phyloP scores from a whole-genome alignment of 768 basidiomycete genomes.

The Lactifluus subvellereus region DNA sequence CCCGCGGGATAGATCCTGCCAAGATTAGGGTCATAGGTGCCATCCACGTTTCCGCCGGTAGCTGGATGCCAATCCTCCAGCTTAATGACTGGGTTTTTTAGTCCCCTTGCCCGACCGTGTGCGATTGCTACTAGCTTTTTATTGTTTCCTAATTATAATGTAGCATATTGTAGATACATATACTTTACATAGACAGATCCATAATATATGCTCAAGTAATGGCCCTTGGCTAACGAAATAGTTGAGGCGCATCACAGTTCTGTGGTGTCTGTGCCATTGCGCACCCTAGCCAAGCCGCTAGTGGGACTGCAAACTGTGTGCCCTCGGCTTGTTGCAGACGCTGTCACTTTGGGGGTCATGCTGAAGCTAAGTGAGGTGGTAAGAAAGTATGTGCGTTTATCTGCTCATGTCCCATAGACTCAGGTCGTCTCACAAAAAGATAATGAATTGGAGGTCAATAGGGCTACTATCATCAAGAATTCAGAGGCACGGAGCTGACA shows the following conservation, averaged over 20 bases:
- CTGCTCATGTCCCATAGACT: no score
- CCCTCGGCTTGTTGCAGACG: no score
- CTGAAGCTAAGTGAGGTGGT: no score
- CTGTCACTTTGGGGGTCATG: no score
- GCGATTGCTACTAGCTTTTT: background rate
- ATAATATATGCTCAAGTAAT: background rate
- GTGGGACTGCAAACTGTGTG: no score
- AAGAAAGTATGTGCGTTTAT: no score
- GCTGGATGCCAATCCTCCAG: constrained; percentile 24
- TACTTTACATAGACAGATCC: background rate
- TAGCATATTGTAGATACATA: background rate
- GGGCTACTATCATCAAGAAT: no score
- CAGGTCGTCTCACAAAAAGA: no score
- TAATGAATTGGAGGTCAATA: no score
- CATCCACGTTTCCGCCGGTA: constrained; percentile 16
- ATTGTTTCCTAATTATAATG: background rate
- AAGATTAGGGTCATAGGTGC: constrained; percentile 15
- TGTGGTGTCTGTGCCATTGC: no score
- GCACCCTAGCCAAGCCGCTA: no score
- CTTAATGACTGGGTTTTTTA: constrained; percentile 1
- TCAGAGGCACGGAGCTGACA: no score
- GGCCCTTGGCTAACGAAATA: background rate
- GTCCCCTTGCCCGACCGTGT: background rate
- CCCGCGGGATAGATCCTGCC: background rate
- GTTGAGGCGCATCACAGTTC: background rate